Conservation (phyloP, 1,284 basidiomycete genomes). For the Trichosporon sp. region DNA sequence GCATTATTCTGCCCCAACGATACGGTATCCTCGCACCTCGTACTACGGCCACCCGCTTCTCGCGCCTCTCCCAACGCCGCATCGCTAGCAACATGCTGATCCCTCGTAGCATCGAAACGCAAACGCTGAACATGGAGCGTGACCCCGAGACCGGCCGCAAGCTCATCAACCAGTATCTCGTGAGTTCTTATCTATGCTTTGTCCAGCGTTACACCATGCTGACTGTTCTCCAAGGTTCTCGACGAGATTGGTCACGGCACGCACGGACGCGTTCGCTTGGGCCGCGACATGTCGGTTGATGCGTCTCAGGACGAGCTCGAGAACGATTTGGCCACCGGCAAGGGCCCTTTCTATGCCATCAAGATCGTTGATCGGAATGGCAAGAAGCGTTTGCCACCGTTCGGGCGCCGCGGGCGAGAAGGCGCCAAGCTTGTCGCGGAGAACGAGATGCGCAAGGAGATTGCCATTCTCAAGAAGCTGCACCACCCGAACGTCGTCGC, state of each 20-base stretch:
- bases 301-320: slow-evolving; percentile 19
- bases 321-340: slow-evolving; percentile 18
- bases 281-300: slow-evolving; percentile 56
- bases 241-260: slow-evolving; percentile 69
- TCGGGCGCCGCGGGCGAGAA: slow-evolving; percentile 41
- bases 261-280: slow-evolving; percentile 73
- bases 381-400: slow-evolving; percentile 52
- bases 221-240: slow-evolving; percentile 49
- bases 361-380: slow-evolving; percentile 69
- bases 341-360: slow-evolving; percentile 54
- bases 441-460: slow-evolving; percentile 65
- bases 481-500: slow-evolving; percentile 87
- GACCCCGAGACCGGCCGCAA: slow-evolving; percentile 49
- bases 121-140: slow-evolving; percentile 46
- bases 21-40: not conserved
- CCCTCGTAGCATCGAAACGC: slow-evolving; percentile 56
- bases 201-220: not conserved
- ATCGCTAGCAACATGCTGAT: not conserved
- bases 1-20: not conserved
- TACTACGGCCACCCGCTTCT: not conserved
- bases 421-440: slow-evolving; percentile 54
- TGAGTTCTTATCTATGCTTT: slow-evolving; percentile 16
- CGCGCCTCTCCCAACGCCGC: not conserved
- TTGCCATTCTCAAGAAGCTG: slow-evolving; percentile 97
- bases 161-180: slow-evolving; percentile 73